These are phyloP conservation scores for Sugiyamaella paludigena DNA, from an alignment of 1,139 yeast species.

Conservation along the genomic window DNA sequence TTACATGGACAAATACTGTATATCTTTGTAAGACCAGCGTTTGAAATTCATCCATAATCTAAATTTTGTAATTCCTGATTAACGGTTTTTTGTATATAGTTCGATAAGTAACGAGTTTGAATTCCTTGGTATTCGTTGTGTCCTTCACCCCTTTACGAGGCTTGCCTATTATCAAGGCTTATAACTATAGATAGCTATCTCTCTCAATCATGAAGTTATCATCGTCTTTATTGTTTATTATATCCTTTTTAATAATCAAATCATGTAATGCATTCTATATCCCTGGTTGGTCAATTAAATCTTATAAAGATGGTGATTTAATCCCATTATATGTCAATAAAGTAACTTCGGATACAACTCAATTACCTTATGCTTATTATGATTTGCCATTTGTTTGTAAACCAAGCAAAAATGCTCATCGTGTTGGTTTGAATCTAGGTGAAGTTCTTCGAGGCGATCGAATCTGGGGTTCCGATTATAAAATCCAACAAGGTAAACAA, in stretches of 20 bases:
- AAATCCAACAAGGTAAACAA: constrained; percentile 59
- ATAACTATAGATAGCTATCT: no score
- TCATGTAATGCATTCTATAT: constrained; percentile 21
- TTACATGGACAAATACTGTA: no score
- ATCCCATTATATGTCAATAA: constrained; percentile 75
- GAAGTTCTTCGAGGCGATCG: constrained; percentile 82
- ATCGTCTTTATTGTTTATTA: background rate
- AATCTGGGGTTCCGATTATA: constrained; percentile 70
- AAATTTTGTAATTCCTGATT: no score
- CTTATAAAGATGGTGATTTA: constrained; percentile 50
- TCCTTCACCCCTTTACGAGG: no score
- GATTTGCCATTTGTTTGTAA: constrained; percentile 82
- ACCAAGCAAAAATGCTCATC: constrained; percentile 43
- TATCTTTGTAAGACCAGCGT: no score
- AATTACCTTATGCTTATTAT: constrained; percentile 74
- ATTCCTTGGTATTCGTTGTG: no score
- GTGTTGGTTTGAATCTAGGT: constrained; percentile 68
- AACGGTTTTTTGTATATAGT: no score
- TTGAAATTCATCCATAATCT: no score
- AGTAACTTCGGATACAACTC: constrained; percentile 72
- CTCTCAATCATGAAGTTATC: no score
- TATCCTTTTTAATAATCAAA: background rate
- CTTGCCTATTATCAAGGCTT: no score
- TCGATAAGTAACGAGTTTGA: no score
- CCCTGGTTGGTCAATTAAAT: constrained; percentile 34